phyloP scores from a whole-genome alignment of 2,329 filamentous ascomycete species.

The Fusarium sp. region DNA sequence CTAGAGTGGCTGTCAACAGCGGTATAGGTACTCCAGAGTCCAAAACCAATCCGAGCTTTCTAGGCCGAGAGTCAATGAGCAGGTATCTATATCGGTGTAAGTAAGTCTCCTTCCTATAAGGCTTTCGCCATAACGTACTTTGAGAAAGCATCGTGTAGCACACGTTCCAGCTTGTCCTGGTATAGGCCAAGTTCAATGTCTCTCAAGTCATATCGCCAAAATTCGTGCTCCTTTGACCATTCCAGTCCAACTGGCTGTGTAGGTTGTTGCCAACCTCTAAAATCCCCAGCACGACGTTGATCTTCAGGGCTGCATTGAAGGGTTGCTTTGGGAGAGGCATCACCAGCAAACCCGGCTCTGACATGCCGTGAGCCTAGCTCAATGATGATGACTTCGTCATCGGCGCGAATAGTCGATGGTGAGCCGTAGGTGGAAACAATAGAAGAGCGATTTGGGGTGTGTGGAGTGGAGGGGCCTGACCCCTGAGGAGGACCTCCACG shows the following conservation, averaged over 20 bases:
- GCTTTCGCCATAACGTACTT: slow-evolving; percentile 66
- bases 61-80: slow-evolving; percentile 81
- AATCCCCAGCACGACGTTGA: slow-evolving; percentile 85
- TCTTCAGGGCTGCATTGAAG: slow-evolving; percentile 82
- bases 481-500: slow-evolving; percentile 60
- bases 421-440: slow-evolving; percentile 71
- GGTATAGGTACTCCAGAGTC: slow-evolving; percentile 85
- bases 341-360: slow-evolving; percentile 88
- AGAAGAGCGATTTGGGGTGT: slow-evolving; percentile 71
- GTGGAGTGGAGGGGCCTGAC: slow-evolving; percentile 64
- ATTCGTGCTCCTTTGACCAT: slow-evolving; percentile 78
- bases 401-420: slow-evolving; percentile 74
- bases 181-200: slow-evolving; percentile 83
- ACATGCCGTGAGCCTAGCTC: slow-evolving; percentile 87
- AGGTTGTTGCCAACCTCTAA: slow-evolving; percentile 76
- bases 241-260: slow-evolving; percentile 62
- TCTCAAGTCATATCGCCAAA: slow-evolving; percentile 85
- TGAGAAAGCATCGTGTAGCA: slow-evolving; percentile 84
- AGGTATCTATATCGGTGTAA: slow-evolving; percentile 64
- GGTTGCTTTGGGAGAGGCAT: slow-evolving; percentile 80
- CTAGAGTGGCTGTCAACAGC: slow-evolving; percentile 80
- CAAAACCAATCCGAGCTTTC: slow-evolving; percentile 81
- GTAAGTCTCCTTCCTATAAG: background rate
- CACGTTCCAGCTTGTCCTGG: slow-evolving; percentile 88
- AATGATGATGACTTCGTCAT: slow-evolving; percentile 88